A percentile compares a stretch with the other conserved stretches of the same genome.
phyloP scores from a whole-genome alignment of 2,329 filamentous ascomycete species.

The Botrytis pseudocinerea region DNA sequence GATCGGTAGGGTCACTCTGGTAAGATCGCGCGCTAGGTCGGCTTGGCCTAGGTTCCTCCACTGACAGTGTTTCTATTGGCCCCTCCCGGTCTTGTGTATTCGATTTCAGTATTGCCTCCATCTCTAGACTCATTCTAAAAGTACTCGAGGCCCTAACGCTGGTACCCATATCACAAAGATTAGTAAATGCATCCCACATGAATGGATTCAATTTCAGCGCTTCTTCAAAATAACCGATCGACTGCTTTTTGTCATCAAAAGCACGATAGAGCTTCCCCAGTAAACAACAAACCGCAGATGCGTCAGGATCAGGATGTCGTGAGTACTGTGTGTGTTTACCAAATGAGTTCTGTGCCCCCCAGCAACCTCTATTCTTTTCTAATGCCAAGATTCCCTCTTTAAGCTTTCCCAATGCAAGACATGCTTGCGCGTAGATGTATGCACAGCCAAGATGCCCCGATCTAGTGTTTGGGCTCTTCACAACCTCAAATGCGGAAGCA shows the following conservation, averaged over 20 bases:
- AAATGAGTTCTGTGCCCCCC: conserved; percentile 73
- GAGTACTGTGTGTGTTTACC: conserved; percentile 79
- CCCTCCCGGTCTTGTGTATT: conserved; percentile 30
- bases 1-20: conserved; percentile 38
- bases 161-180: conserved; percentile 83
- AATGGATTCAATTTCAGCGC: conserved; percentile 88
- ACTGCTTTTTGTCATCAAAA: conserved; percentile 78
- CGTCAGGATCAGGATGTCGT: conserved; percentile 76
- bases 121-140: conserved; percentile 72
- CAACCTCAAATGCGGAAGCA: conserved; percentile 82
- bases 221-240: conserved; percentile 83
- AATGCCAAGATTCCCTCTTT: conserved; percentile 80
- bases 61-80: background rate
- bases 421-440: conserved; percentile 90
- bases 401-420: conserved; percentile 73
- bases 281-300: conserved; percentile 78
- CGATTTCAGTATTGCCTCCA: conserved; percentile 51
- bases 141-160: conserved; percentile 81
- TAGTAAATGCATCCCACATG: conserved; percentile 96
- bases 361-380: conserved; percentile 77
- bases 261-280: conserved; percentile 84
- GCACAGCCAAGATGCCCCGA: conserved; percentile 81
- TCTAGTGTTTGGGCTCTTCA: conserved; percentile 68
- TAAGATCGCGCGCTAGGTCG: conserved; percentile 29
- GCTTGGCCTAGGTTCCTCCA: background rate